phyloP scores from a whole-genome alignment of 495 filamentous ascomycete species.

The Corynascus novoguineensis region DNA sequence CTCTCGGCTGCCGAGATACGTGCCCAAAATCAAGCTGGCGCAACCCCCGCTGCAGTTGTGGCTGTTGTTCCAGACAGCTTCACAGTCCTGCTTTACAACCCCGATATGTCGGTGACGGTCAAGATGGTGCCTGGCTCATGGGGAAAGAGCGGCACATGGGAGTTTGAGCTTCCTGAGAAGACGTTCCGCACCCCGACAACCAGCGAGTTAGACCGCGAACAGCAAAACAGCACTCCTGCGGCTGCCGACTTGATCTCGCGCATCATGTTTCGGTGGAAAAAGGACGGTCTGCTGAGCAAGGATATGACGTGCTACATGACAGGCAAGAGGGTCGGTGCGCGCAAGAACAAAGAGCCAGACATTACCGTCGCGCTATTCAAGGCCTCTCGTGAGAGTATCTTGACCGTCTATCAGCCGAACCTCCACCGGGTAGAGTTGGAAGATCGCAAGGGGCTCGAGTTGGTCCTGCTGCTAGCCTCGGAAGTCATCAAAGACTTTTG shows the following conservation, averaged over 20 bases:
- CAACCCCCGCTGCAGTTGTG: constrained; percentile 62
- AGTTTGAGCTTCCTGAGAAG: constrained; percentile 86
- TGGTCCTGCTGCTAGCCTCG: constrained; percentile 76
- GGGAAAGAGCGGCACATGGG: constrained; percentile 74
- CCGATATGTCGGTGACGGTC: constrained; percentile 74
- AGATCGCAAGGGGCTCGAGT: constrained; percentile 88
- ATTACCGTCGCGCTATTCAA: constrained; percentile 85
- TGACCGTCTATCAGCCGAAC: constrained; percentile 92
- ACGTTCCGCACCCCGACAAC: constrained; percentile 74
- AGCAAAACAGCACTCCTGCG: constrained; percentile 59
- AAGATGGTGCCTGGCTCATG: constrained; percentile 67
- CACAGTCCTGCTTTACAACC: constrained; percentile 85
- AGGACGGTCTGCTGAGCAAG: constrained; percentile 74
- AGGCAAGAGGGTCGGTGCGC: constrained; percentile 64
- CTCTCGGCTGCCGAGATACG: constrained; percentile 76
- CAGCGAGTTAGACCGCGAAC: constrained; percentile 70
- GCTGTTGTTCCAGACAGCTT: constrained; percentile 75
- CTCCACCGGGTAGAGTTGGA: constrained; percentile 85
- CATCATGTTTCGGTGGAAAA: constrained; percentile 84
- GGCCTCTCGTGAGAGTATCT: constrained; percentile 35
- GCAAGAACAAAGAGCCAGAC: constrained; percentile 83
- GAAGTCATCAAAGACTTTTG: constrained; percentile 85
- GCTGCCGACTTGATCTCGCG: constrained; percentile 67
- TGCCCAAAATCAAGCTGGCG: constrained; percentile 53
- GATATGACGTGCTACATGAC: constrained; percentile 78